Evolutionary conservation across 768 basidiomycete species (phyloP), one percentile per base, ranked within the genome.

Genomic region (Sporobolomyces roseus): DNA sequence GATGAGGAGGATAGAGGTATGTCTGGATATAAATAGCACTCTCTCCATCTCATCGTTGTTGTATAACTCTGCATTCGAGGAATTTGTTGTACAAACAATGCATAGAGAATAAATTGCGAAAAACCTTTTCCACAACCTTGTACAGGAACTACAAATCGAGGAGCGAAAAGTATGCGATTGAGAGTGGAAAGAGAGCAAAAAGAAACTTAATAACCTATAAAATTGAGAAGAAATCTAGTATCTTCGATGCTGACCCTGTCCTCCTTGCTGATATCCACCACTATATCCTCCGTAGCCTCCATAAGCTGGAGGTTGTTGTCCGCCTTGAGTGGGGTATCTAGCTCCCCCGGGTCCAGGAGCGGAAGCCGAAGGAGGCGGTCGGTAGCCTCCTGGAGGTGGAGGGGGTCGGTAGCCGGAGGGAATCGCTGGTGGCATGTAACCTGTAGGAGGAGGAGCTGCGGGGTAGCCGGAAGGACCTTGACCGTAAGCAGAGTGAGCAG

Each of bases 221-320:
- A 29, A 4, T 25, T 16, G 25, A 7, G 51, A 29, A 7, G 5
- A 13, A 29, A 48, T 48, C 27, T 25, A 50, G 49, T 25, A 50
- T 29, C 27, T 29, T 21, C 49, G 25, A 17, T 41, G 38, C 17
- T 41, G 38, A 41, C 60, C 60, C 21, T 43, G 27, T 48, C 43
- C 29, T 5, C 52, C 52, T 25, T 48, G 33, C 9, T 38, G 50
- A 4, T 10, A 14, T 36, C 62, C 63, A 17, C 61, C 50, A 1
- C 70, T 61, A 8, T 72, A 59, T 19, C 67, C 68, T 12, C 67
- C 68, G 45, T 69, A 73, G 2, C 65, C 68, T 1, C 63, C 63
- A 19, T 59, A 61, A 16, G 13, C 27, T n/a, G 63, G 63, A 17
- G 59, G 50, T 25, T 46, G 56, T 38, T 61, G 59, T 29, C n/a